Evolutionary conservation across 2,329 filamentous ascomycete genomes (phyloP).

Genomic region (Apiospora koreana): DNA sequence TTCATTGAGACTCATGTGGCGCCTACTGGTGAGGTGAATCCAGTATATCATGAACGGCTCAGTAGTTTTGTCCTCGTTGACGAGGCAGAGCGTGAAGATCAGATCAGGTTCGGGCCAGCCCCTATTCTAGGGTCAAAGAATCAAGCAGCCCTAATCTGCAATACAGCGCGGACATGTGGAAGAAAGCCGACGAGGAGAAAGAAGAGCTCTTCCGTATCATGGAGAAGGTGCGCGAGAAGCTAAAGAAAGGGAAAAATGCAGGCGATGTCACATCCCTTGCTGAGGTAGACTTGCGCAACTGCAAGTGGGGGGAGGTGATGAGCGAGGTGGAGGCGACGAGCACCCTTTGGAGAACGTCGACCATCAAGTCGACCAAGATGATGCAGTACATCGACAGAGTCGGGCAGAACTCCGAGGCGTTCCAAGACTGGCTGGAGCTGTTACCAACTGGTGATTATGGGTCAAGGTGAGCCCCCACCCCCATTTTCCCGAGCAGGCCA

Average conservation of each 20-base stretch:
- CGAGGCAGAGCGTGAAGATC: neutral
- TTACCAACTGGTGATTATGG: neutral
- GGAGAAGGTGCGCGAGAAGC: neutral
- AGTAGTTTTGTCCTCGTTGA: neutral
- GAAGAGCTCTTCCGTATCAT: neutral
- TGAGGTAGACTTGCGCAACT: neutral
- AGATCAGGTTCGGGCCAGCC: neutral
- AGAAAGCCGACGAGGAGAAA: neutral
- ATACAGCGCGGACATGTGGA: neutral
- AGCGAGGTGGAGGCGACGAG: neutral
- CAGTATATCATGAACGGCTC: neutral
- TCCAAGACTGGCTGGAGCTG: neutral
- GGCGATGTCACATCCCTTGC: neutral
- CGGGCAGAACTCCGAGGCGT: neutral
- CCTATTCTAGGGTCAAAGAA: neutral
- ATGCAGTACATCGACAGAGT: neutral
- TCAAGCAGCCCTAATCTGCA: neutral
- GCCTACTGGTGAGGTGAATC: neutral
- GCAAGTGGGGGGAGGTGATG: neutral
- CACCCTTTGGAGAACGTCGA: neutral
- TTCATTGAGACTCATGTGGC: conserved; percentile 5
- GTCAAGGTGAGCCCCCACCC: neutral
- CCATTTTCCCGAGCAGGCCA: too few species aligned
- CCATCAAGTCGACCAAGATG: neutral
- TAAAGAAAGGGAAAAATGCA: neutral